Evolutionary conservation across 441 rosid species (phyloP).

Genomic region (Mallotus japonicus): DNA sequence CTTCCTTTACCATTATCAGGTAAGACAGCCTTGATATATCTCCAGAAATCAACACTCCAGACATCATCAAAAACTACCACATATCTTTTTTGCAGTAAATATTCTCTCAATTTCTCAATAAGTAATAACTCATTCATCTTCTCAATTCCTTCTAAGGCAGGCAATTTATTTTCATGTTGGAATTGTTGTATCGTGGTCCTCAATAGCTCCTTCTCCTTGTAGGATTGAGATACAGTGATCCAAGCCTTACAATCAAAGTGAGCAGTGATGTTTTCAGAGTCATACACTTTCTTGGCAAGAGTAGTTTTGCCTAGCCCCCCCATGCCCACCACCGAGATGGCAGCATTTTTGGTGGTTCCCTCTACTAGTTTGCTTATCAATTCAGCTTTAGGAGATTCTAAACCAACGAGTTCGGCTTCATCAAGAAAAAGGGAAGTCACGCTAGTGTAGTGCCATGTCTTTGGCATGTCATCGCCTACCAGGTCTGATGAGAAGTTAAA

Average conservation of each 20-base stretch:
- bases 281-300: conserved; percentile 9
- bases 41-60: conserved; percentile 14
- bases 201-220: not conserved
- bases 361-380: conserved; percentile 5
- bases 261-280: not conserved
- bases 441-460: conserved; percentile 9
- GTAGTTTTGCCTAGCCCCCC: conserved; percentile 25
- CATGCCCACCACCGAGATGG: conserved; percentile 24
- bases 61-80: conserved; percentile 11
- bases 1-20: not conserved
- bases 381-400: conserved; percentile 7
- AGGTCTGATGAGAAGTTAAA: conserved; percentile 15
- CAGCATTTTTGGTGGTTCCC: not conserved
- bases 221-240: not conserved
- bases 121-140: not conserved
- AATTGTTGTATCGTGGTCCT: not conserved
- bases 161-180: not conserved
- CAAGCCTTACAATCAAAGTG: conserved; percentile 3
- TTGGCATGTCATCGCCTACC: not conserved
- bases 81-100: not conserved
- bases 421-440: conserved; percentile 19
- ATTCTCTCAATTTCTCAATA: not conserved
- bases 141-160: not conserved
- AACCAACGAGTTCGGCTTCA: conserved; percentile 23
- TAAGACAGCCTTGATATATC: conserved; percentile 3